Base-by-base conservation (phyloP, 306 rosid genomes). In the Lupinus albus region DNA sequence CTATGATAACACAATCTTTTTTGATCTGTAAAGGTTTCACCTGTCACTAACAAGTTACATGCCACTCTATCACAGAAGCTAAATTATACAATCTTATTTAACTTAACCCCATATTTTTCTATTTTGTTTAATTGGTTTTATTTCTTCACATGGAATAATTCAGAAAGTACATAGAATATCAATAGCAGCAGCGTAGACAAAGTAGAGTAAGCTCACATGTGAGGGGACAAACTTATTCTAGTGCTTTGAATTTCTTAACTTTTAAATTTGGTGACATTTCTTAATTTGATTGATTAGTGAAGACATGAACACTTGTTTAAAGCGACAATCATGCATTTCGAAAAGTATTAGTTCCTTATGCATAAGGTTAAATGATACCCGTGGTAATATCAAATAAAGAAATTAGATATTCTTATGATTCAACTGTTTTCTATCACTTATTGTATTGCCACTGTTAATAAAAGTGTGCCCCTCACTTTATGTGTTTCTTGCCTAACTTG, bases 1-100 rank as follows among this genome's bases (percentile, higher is more conserved):
- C 42, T 35, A 59, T 64, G 70, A 74, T 70, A 78, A 21, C 70
- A 64, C 80, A 70, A 59, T 50, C 75, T 61, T 74, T 70, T 74
- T 64, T 63, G 28, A 50, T 54, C 70, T 52, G 57, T 15, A 69
- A 49, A 41, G 60, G n/a, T 62, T 66, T 48, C 61, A 41, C 71
- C 42, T 54, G 61, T 28, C 4, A 64, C 66, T 54, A 58, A 51
- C 17, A 52, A 67, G 36, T 52, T 63, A 20, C 65, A 70, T 68
- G 71, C 46, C 70, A 69, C 45, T 8, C 28, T 62, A 67, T 70
- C 41, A 36, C 67, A 55, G 38, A 38, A 38, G 44, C 1, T 38
- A 72, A 79, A 71, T 48, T 11, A 56, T 68, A 54, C 32, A 13
- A 17, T 32, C 64, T 50, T 18, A n/a, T 16, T 13, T n/a, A 7